Conservation (phyloP, 805 yeast species). For the Hanseniaspora clermontiae region DNA sequence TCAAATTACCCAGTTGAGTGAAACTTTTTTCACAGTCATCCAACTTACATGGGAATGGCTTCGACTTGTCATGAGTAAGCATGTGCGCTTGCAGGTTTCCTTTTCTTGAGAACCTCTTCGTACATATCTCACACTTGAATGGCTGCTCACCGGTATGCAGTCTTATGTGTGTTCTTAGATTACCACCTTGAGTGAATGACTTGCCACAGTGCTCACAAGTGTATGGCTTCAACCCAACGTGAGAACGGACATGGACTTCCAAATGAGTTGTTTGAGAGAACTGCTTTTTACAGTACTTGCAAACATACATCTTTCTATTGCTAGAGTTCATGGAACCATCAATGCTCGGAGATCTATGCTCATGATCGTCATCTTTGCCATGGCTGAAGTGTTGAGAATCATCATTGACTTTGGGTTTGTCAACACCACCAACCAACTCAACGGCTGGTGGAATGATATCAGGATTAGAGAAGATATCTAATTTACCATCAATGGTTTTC, state of each 20-base stretch:
- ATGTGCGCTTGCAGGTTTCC: constrained; percentile 85
- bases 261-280: constrained; percentile 85
- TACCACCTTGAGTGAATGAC: constrained; percentile 81
- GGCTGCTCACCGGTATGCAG: constrained; percentile 91
- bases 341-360: background rate
- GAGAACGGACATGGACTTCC: constrained; percentile 79
- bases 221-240: constrained; percentile 76
- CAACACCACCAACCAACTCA: constrained; percentile 69
- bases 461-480: constrained; percentile 38
- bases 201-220: constrained; percentile 69
- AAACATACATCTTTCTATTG: constrained; percentile 43
- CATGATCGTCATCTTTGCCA: background rate
- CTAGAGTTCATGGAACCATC: background rate
- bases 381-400: background rate
- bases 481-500: constrained; percentile 58
- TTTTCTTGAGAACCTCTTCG: constrained; percentile 68
- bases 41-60: constrained; percentile 68
- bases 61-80: constrained; percentile 64
- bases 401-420: constrained; percentile 37
- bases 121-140: constrained; percentile 64
- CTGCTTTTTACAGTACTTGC: constrained; percentile 64
- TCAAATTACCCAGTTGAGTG: constrained; percentile 84
- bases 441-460: constrained; percentile 45
- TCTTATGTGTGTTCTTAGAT: constrained; percentile 70
- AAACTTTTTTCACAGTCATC: constrained; percentile 75